Conservation (phyloP, 192 early-diverging fungal species). For the Mortierella claussenii region DNA sequence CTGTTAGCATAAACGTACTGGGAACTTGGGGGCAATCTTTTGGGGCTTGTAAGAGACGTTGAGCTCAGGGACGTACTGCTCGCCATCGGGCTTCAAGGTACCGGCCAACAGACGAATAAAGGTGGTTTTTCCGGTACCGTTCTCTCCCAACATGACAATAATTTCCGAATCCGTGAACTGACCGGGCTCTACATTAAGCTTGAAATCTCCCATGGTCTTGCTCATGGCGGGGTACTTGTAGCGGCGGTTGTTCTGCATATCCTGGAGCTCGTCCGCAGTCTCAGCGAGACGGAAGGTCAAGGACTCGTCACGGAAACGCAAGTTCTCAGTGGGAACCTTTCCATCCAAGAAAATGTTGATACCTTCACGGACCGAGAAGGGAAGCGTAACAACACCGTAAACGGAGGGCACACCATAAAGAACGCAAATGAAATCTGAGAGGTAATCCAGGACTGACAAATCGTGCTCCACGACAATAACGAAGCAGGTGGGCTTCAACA, state of each 20-base stretch:
- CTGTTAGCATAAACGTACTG: constrained; percentile 7
- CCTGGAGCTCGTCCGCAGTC: constrained; percentile 79
- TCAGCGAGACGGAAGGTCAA: constrained; percentile 95
- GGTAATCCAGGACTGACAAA: constrained; percentile 96
- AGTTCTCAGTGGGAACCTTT: constrained; percentile 96
- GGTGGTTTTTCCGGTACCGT: constrained; percentile 98
- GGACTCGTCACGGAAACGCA: constrained; percentile 97
- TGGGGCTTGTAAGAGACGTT: constrained; percentile 97
- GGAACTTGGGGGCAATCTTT: constrained; percentile 97
- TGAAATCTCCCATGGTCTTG: constrained; percentile 90
- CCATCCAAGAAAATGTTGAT: constrained; percentile 99
- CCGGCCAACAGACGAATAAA: constrained; percentile 96
- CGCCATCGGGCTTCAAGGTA: constrained; percentile 77
- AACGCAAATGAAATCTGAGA: constrained; percentile 98
- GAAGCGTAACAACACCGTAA: constrained; percentile 98
- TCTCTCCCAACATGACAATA: constrained; percentile 97
- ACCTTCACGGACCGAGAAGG: constrained; percentile 96
- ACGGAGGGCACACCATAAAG: constrained; percentile 97
- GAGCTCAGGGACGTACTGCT: constrained; percentile 83
- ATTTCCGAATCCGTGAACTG: constrained; percentile 97
- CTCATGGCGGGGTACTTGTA: constrained; percentile 91
- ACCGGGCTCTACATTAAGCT: constrained; percentile 79
- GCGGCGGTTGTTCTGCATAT: constrained; percentile 72
- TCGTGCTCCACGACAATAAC: constrained; percentile 99
- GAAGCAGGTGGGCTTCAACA: constrained; percentile 79